These are phyloP conservation scores for Vitis hybrid DNA, from an alignment of 177 flowering plant genomes.

Conservation along the genomic window DNA sequence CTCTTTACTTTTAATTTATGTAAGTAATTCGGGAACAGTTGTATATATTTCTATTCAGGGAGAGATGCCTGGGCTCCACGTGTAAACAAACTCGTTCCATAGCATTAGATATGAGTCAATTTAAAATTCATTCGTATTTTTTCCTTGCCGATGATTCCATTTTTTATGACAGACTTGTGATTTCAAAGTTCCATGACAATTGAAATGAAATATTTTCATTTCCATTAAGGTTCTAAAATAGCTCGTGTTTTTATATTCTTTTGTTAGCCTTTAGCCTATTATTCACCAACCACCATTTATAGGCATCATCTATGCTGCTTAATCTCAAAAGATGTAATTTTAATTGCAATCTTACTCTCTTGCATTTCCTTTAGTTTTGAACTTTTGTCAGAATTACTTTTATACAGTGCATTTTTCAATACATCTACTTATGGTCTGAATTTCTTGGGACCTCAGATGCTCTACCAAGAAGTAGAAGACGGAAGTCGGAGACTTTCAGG, in stretches of 20 bases:
- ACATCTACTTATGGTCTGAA: conserved; percentile 5
- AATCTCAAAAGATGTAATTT: neutral
- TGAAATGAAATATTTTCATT: neutral
- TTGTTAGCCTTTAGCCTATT: neutral
- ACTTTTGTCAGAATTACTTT: neutral
- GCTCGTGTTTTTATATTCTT: neutral
- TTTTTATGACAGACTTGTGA: neutral
- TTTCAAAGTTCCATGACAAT: neutral
- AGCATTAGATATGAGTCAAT: neutral
- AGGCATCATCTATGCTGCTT: neutral
- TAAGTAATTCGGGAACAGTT: neutral
- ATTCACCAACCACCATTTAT: neutral
- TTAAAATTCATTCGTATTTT: neutral
- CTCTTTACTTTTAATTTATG: neutral
- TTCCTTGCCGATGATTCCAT: neutral
- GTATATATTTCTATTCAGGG: neutral
- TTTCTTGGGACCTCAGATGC: conserved; percentile 36
- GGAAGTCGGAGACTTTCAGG: conserved; percentile 86
- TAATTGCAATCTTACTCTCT: neutral
- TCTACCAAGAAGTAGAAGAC: conserved; percentile 55
- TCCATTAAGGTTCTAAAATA: neutral
- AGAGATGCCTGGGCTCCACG: neutral
- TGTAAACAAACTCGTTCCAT: neutral
- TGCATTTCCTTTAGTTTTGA: conserved; percentile 1
- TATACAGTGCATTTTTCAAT: neutral